These are phyloP conservation scores for Stephanodiscus minutulus DNA, from an alignment of 108 stramenopile genomes.

Conservation along the genomic window DNA sequence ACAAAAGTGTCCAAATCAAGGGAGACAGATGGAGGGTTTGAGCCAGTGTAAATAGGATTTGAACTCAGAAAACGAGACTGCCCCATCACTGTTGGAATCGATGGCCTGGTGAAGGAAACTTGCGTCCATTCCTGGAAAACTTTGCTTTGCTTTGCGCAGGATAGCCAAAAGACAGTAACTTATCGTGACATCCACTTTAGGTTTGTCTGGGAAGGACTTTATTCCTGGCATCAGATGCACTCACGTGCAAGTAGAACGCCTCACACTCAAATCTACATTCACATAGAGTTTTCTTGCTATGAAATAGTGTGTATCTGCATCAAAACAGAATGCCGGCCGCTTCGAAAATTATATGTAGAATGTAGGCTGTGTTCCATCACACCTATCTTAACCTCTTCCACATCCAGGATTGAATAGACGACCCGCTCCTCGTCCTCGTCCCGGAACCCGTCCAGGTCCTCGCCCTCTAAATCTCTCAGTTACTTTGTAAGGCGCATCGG, in stretches of 20 bases:
- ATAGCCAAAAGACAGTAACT: too few relatives aligned
- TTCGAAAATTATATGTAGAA: background rate
- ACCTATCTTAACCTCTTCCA: conserved; percentile 15
- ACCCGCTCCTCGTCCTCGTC: conserved; percentile 43
- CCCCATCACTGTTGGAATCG: background rate
- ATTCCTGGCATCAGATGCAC: too few relatives aligned
- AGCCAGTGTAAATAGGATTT: conserved; percentile 1
- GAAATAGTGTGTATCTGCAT: too few relatives aligned
- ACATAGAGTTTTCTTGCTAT: too few relatives aligned
- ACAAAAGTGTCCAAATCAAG: background rate
- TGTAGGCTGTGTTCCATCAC: background rate
- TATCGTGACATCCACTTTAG: too few relatives aligned
- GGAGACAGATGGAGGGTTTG: background rate
- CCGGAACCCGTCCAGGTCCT: conserved; percentile 17
- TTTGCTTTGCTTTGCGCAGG: too few relatives aligned
- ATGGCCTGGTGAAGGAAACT: background rate
- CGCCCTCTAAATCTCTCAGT: conserved; percentile 39
- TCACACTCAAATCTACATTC: too few relatives aligned
- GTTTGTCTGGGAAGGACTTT: too few relatives aligned
- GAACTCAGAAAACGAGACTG: background rate
- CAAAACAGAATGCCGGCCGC: background rate
- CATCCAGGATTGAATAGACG: conserved; percentile 51
- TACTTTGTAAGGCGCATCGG: conserved; percentile 41
- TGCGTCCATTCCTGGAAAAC: background rate
- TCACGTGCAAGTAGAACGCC: too few relatives aligned